Percentiles rank a stretch among this genome's conserved stretches.
These are phyloP conservation scores for Trichoderma sp. DNA, from an alignment of 2,329 filamentous ascomycete species.

Conservation along the genomic window DNA sequence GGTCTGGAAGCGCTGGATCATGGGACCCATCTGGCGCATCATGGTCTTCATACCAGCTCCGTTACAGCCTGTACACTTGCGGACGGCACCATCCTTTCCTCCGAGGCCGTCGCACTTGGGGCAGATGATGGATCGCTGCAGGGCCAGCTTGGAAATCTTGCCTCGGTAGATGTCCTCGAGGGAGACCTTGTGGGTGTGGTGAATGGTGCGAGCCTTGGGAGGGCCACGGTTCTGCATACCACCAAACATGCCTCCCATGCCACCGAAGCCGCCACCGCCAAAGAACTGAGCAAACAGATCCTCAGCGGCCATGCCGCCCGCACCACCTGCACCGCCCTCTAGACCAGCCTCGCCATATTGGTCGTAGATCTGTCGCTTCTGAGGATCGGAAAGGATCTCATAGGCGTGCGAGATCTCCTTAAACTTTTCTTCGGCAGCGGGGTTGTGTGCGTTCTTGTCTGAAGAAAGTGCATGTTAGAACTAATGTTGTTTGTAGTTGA, in stretches of 20 bases:
- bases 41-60: conserved; percentile 98
- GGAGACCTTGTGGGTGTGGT: conserved; percentile 97
- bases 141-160: conserved; percentile 94
- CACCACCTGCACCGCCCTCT: conserved; percentile 75
- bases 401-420: conserved; percentile 96
- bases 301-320: conserved; percentile 85
- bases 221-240: conserved; percentile 79
- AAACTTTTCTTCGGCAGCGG: conserved; percentile 93
- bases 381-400: conserved; percentile 86
- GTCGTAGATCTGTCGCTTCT: conserved; percentile 91
- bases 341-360: conserved; percentile 97
- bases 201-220: conserved; percentile 87
- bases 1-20: conserved; percentile 99
- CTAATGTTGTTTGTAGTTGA: neutral
- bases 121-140: conserved; percentile 97
- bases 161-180: conserved; percentile 97
- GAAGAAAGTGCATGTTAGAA: conserved; percentile 22
- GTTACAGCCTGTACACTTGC: conserved; percentile 86
- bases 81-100: conserved; percentile 97
- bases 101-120: conserved; percentile 89
- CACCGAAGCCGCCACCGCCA: conserved; percentile 64
- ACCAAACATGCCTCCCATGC: conserved; percentile 73
- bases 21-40: conserved; percentile 99
- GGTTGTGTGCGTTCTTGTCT: conserved; percentile 98
- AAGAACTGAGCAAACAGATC: conserved; percentile 98